phyloP scores from a whole-genome alignment of 345 rosid genomes.

The Dipteronia dyeriana region DNA sequence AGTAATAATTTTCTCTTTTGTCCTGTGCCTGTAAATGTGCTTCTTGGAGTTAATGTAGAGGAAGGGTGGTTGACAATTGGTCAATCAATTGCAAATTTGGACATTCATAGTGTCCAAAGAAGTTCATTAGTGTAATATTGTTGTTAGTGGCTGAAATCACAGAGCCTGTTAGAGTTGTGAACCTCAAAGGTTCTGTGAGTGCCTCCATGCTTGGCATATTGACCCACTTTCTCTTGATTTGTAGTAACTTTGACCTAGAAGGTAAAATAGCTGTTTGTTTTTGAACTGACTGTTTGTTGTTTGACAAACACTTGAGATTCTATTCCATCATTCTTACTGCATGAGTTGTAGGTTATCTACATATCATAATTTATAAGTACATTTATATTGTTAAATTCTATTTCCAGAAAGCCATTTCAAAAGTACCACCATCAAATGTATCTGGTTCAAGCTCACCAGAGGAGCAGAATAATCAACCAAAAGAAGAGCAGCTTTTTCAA shows the following conservation, averaged over 20 bases:
- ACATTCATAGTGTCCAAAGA: conserved; percentile 1
- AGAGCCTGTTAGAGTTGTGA: conserved; percentile 10
- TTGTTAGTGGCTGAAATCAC: neutral
- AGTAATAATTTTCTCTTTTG: neutral
- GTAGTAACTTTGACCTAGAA: conserved; percentile 16
- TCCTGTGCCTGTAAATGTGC: neutral
- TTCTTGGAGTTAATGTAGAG: neutral
- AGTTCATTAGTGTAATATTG: neutral
- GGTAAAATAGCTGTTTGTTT: neutral
- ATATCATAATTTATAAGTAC: neutral
- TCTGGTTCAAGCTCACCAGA: conserved; percentile 51
- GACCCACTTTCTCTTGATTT: conserved; percentile 13
- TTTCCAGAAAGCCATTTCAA: conserved; percentile 37
- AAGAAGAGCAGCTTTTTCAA: conserved; percentile 40
- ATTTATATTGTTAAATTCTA: conserved; percentile 5
- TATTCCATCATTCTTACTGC: neutral
- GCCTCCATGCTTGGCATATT: conserved; percentile 10
- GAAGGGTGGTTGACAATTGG: neutral
- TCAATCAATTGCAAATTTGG: no score
- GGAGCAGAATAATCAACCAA: conserved; percentile 38
- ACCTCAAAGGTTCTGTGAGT: conserved; percentile 9
- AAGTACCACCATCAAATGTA: conserved; percentile 36
- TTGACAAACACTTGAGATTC: neutral
- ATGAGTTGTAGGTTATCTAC: conserved; percentile 5
- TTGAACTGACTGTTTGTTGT: neutral